Base-by-base conservation (phyloP, 2,329 filamentous ascomycete species). In the Paecilomyces fulvus region DNA sequence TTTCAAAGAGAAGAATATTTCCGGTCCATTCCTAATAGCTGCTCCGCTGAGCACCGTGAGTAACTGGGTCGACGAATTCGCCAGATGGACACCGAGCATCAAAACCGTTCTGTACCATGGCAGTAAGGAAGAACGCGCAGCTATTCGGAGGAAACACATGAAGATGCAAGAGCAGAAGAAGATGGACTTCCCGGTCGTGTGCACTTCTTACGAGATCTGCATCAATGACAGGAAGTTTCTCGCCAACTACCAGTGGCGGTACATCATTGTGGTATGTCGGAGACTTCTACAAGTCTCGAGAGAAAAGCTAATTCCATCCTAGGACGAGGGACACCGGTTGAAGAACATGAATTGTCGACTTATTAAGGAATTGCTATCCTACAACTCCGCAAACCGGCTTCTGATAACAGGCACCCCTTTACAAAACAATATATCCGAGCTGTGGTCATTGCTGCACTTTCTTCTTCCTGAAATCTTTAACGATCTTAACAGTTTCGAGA, bases 381-480 rank as follows among this genome's bases (percentile, higher is more conserved):
- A 97, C 66, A 86, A 87, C 23, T 97, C 92, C 0, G 90, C 92
- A 0, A 96, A 95, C 46, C 83, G 94, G 56, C 80, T 99, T 0
- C 80, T 99, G 0, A 96, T 99, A 31, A 97, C 94, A 0, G 94
- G 94, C 8, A 99, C 94, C 0, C 94, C 94, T 0, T 75, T 99
- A 0, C 94, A 99, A 62, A 99, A 99, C 70, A 97, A 97, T 60
- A 80, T 99, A 0, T 88, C 90, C 11, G 94, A 99, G 66, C 75
- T 99, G 0, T 99, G 94, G 94, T 96, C 92, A 0, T 74, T 99
- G 0, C 80, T 99, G 0, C 92, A 99, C 66, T 99, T 99, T 65
- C 77, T 99, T 0, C 81, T 97, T 51, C 94, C 92, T 0, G 89
- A 89, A 43, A 92, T 96, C 30, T 99, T 99, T 64, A 90, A 92